Conservation (phyloP, 805 yeast genomes). For the Kodamaea hsintzibuensis region DNA sequence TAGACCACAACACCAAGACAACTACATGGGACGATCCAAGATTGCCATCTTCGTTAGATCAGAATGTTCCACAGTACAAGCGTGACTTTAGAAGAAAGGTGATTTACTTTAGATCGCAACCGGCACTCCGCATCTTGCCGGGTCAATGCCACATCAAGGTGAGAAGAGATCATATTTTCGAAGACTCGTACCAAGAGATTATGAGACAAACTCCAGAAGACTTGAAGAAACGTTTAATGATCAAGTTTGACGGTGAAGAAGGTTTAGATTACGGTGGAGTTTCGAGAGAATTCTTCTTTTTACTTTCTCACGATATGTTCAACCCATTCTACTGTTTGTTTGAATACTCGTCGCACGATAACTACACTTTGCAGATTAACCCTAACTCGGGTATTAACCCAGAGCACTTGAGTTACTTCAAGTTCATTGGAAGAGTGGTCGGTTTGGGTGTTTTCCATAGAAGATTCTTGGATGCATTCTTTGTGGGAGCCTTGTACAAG, state of each 20-base stretch:
- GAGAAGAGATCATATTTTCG: conserved; percentile 93
- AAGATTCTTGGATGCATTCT: conserved; percentile 95
- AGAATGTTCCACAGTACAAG: conserved; percentile 98
- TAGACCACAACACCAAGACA: conserved; percentile 98
- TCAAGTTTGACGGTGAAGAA: conserved; percentile 98
- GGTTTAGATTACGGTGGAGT: conserved; percentile 99
- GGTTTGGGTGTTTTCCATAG: conserved; percentile 98
- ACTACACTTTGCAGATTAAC: conserved; percentile 95
- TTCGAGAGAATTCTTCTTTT: conserved; percentile 94
- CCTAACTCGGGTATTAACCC: conserved; percentile 97
- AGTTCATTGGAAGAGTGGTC: conserved; percentile 96
- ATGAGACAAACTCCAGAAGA: conserved; percentile 99
- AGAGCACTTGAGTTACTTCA: conserved; percentile 96
- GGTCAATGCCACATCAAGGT: conserved; percentile 99
- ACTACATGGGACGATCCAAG: conserved; percentile 99
- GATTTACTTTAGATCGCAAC: conserved; percentile 96
- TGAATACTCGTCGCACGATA: conserved; percentile 97
- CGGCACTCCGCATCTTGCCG: conserved; percentile 93
- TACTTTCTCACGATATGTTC: conserved; percentile 97
- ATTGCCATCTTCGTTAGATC: conserved; percentile 94
- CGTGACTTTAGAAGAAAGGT: conserved; percentile 98
- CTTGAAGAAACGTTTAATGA: conserved; percentile 95
- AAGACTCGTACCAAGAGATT: conserved; percentile 96
- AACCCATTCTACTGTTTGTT: conserved; percentile 97
- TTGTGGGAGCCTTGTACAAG: conserved; percentile 96